Evolutionary conservation across 805 yeast genomes (phyloP).

Genomic region (Starmerella bacillaris): DNA sequence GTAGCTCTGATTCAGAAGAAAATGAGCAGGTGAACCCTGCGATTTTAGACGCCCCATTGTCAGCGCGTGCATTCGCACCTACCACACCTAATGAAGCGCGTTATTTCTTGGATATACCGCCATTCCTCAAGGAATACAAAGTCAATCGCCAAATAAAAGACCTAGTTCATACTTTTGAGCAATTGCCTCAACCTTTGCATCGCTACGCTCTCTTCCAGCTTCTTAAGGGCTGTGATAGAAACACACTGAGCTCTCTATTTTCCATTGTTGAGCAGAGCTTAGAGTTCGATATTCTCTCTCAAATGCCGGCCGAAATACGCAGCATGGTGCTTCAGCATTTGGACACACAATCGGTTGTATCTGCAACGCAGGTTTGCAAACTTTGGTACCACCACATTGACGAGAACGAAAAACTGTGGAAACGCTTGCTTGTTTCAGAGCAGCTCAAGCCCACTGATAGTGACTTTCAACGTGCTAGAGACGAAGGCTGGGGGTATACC

Average conservation of each 20-base stretch:
- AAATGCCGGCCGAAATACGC: conserved; percentile 60
- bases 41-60: conserved; percentile 1
- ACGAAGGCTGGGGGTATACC: conserved; percentile 22
- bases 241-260: conserved; percentile 42
- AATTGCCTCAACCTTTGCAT: conserved; percentile 30
- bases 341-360: conserved; percentile 43
- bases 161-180: conserved; percentile 19
- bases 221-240: conserved; percentile 40
- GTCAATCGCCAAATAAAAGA: conserved; percentile 2
- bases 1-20: too few relatives aligned
- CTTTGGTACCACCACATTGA: conserved; percentile 54
- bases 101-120: too few relatives aligned
- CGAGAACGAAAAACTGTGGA: conserved; percentile 52
- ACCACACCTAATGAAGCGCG: neutral
- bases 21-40: neutral
- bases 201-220: conserved; percentile 37
- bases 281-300: conserved; percentile 51
- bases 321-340: conserved; percentile 45
- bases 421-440: conserved; percentile 42
- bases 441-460: conserved; percentile 34
- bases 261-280: conserved; percentile 36
- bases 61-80: conserved; percentile 9
- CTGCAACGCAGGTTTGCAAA: conserved; percentile 45
- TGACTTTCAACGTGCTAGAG: conserved; percentile 27
- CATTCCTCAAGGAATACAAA: neutral